A percentile compares a stretch with the other conserved stretches of the same genome.
phyloP scores from a whole-genome alignment of 2,329 filamentous ascomycete species.

The Alternaria infectoria region DNA sequence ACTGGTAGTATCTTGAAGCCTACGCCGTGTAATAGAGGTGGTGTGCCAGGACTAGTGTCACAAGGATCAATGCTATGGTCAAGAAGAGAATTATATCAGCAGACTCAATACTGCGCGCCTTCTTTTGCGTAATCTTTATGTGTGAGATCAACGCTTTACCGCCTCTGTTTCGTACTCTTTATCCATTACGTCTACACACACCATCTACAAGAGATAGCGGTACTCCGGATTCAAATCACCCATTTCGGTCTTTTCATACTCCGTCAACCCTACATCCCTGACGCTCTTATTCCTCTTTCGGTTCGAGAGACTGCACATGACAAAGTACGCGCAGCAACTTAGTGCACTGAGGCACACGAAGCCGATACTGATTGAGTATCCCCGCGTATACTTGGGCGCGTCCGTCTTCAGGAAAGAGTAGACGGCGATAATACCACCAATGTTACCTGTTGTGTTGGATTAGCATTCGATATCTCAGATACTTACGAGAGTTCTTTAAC shows the following conservation, averaged over 20 bases:
- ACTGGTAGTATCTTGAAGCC: neutral
- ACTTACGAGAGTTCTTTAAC: neutral
- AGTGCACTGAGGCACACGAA: conserved; percentile 74
- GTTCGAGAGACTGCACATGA: conserved; percentile 67
- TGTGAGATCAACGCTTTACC: neutral
- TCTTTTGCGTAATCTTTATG: neutral
- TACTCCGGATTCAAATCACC: conserved; percentile 67
- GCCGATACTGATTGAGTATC: conserved; percentile 77
- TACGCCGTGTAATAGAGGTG: neutral
- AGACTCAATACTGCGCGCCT: neutral
- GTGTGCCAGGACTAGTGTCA: neutral
- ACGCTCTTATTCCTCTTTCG: conserved; percentile 59
- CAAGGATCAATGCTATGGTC: neutral
- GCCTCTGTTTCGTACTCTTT: neutral
- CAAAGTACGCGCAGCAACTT: conserved; percentile 66
- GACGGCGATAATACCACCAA: conserved; percentile 60
- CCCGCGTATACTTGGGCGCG: conserved; percentile 70
- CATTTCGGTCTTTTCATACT: conserved; percentile 67
- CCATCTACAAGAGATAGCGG: conserved; percentile 60
- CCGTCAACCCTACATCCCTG: conserved; percentile 59
- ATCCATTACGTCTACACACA: neutral
- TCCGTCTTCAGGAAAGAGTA: conserved; percentile 63
- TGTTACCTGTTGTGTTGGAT: conserved; percentile 50
- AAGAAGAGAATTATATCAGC: neutral
- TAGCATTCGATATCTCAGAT: neutral